Base-by-base conservation (phyloP, 2,329 filamentous ascomycete genomes). In the Microdochium bolleyi region DNA sequence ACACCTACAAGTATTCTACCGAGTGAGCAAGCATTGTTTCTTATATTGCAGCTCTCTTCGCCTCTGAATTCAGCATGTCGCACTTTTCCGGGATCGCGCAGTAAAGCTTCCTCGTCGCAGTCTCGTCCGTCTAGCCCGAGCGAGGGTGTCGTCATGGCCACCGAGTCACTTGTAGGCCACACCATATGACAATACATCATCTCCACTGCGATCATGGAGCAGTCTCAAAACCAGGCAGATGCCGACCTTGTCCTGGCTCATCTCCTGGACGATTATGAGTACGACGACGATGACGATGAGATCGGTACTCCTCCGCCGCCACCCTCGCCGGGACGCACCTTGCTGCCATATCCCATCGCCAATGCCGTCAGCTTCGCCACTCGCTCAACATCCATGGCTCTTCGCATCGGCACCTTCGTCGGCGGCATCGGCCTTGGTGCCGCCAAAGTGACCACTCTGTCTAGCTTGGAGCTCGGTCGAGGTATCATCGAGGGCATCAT, bases 351-450 rank as follows among this genome's bases (percentile, higher is more conserved):
- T 2, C 72, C 80, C 0, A 64, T 86, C 49, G 83, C 83, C 32
- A 78, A 75, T 51, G 76, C 75, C 25, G 74, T 87, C 52, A 84
- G 81, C 58, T 68, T 85, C 48, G 78, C 81, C 11, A 81, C 82
- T 2, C 74, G 80, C 52, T 83, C 82, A 2, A 80, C 81, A 16
- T 77, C 78, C 25, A 70, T 85, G 24, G 77, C 77, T 30, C 72
- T 83, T 24, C 76, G 79, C 5, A 64, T 80, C 38, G 73, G 77
- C 41, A 77, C 76, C 3, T 62, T 76, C n/a, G 68, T 82, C 32
- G 72, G 77, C 41, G 73, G 73, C 14, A 79, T 74, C 57, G 69
- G 77, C 30, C 71, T 83, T 53, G 72, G 76, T 57, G 77, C 77
- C 11, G 78, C 78, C 30, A 76, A 77, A 53, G 68, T 79, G 59